Base-by-base conservation (phyloP, 345 rosid species). In the Euphorbia pulcherrima region DNA sequence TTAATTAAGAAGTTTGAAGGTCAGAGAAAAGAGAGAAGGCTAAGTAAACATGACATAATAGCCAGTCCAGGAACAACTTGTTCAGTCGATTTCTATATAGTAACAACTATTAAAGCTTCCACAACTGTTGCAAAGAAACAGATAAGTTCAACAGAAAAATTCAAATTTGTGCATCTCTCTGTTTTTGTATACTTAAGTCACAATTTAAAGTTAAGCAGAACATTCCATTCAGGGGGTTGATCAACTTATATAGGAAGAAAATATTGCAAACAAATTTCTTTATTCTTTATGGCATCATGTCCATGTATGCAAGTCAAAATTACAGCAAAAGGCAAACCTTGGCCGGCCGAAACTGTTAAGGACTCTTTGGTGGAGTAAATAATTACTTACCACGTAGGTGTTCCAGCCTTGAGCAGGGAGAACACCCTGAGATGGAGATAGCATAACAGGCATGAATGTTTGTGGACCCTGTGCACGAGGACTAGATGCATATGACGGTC, bases 381-480 rank as follows among this genome's bases (percentile, higher is more conserved):
- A 48, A 59, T 57, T 24, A 44, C 80, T 83, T 68, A 90, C 96
- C 93, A 81, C 63, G 73, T 85, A 90, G 40, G 86, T 80, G 66
- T 82, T 73, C 96, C 96, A 90, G 72, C 83, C 85, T 50, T 81
- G 87, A 18, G 83, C 83, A 67, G 92, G 79, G 44, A 81, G 52
- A 13, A 83, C 68, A 72, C 83, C 80, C 70, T 82, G 93, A 59
- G 90, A 71, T 27, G 90, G 86, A 73, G 90, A 75, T 58, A 87
- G 70, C 75, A 86, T 67, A 72, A 78, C 73, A 39, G 93, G 90
- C 81, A 86, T 73, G 67, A 81, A 86, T 35, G 78, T 74, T 63
- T 79, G 90, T 29, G 81, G 75, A 46, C 75, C 82, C 70, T 83
- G 89, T 56, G 86, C 66, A 54, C 64, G 80, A 6, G 88, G 75